Base-by-base conservation (phyloP, 1,139 yeast genomes). In the Zygosaccharomyces sapae region DNA sequence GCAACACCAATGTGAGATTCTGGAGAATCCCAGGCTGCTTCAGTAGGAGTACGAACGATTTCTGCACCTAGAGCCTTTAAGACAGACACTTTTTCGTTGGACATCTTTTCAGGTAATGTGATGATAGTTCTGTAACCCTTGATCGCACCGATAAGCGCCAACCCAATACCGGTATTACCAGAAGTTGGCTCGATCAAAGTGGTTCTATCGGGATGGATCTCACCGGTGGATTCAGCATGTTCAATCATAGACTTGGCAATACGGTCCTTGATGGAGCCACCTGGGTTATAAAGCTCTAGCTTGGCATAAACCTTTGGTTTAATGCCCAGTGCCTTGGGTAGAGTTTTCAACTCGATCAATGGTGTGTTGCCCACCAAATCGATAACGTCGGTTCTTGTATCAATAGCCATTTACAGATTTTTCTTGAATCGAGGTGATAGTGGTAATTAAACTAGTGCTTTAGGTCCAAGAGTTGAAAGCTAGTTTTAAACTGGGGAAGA, bases 201-300 rank as follows among this genome's bases (percentile, higher is more conserved):
- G 63, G 84, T 81, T 48, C 62, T 58, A 2, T 94, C 94, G 16
- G 95, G 95, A 70, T 83, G 85, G 60, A 87, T 85, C 57, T 80
- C 71, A 44, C 96, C 95, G 30, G 75, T 72, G 58, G 77, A 79
- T 67, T 87, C 96, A 20, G 95, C 95, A 63, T 86, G 86, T 61
- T 84, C 83, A 24, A 87, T 84, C 55, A 92, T 85, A 1, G 95
- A 86, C 43, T 87, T 73, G 1, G 97, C 98, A 35, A 92, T 95
- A 46, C 98, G 72, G 62, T 92, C 98, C 62, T 92, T 92, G 33
- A 97, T 95, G 43, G 95, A 86, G 0, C 97, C 97, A 18, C 95
- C 98, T 0, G 97, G 97, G 60, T 92, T 92, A 57, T 76, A 70
- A 50, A 88, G 70, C 66, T 92, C 98, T 52, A 90, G 68, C 63